Evolutionary conservation across 495 filamentous ascomycete species (phyloP).

Genomic region (Pseudevernia furfuracea): DNA sequence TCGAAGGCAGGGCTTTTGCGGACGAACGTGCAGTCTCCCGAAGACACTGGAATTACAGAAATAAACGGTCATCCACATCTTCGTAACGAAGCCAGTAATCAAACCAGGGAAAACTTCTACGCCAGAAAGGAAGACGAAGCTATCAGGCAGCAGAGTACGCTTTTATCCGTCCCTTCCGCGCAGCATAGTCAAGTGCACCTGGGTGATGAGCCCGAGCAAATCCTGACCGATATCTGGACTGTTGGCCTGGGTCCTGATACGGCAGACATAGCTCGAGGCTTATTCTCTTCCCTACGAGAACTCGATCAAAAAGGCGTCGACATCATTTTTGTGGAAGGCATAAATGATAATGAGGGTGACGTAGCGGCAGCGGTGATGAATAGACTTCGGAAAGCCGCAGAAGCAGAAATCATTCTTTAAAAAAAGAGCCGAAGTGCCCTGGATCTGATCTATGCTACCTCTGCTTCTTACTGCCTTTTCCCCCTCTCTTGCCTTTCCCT

Average conservation of each 20-base stretch:
- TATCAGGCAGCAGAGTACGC: background rate
- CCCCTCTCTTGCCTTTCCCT: conserved; percentile 40
- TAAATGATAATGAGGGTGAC: conserved; percentile 63
- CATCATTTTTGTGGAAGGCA: conserved; percentile 86
- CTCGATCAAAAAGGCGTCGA: conserved; percentile 73
- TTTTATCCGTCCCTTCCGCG: background rate
- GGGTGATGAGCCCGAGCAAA: background rate
- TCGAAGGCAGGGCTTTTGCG: conserved; percentile 29
- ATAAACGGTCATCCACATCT: background rate
- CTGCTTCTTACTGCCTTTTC: conserved; percentile 39
- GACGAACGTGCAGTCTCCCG: background rate
- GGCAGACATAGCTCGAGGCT: conserved; percentile 66
- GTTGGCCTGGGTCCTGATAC: conserved; percentile 59
- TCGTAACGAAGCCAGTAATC: background rate
- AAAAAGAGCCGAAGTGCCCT: background rate
- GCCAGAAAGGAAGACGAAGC: background rate
- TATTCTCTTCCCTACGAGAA: conserved; percentile 81
- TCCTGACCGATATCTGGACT: conserved; percentile 15
- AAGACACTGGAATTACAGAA: background rate
- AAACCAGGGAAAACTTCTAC: background rate
- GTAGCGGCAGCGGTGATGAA: conserved; percentile 97
- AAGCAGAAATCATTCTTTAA: conserved; percentile 36
- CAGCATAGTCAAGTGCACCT: background rate
- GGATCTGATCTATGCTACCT: conserved; percentile 14
- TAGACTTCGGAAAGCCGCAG: conserved; percentile 79